These are phyloP conservation scores for Platismatia glauca DNA, from an alignment of 495 filamentous ascomycete genomes.

Conservation along the genomic window DNA sequence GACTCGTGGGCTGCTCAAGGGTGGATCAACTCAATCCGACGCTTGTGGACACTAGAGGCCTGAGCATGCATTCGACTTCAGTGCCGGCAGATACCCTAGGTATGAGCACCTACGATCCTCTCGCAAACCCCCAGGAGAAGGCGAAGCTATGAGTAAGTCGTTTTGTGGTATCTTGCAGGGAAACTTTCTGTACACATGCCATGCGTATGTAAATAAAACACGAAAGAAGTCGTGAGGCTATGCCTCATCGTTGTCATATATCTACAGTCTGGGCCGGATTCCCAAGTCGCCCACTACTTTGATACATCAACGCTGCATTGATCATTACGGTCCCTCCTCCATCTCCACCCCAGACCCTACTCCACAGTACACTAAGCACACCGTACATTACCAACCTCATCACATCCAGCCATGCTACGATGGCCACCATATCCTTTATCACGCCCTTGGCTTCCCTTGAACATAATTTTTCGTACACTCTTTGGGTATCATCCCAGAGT, in stretches of 20 bases:
- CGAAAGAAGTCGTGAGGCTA: neutral
- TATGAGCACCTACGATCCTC: slow-evolving; percentile 54
- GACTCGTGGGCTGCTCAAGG: slow-evolving; percentile 68
- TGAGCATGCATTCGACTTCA: slow-evolving; percentile 58
- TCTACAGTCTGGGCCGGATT: slow-evolving; percentile 57
- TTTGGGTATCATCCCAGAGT: slow-evolving; percentile 72
- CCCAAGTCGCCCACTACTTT: slow-evolving; percentile 52
- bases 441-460: slow-evolving; percentile 39
- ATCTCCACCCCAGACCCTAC: slow-evolving; percentile 57
- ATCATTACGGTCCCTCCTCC: slow-evolving; percentile 52
- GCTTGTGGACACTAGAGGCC: slow-evolving; percentile 65
- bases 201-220: neutral
- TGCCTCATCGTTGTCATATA: slow-evolving; percentile 16
- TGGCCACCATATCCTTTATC: slow-evolving; percentile 44
- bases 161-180: neutral
- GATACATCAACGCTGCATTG: slow-evolving; percentile 68
- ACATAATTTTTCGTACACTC: slow-evolving; percentile 58
- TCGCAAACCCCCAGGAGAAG: slow-evolving; percentile 53
- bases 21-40: slow-evolving; percentile 70
- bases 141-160: slow-evolving; percentile 36
- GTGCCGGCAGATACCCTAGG: slow-evolving; percentile 65
- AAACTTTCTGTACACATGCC: neutral
- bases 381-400: slow-evolving; percentile 54
- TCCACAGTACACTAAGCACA: slow-evolving; percentile 57
- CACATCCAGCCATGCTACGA: slow-evolving; percentile 53